These are phyloP conservation scores for Colletotrichum endophyticum DNA, from an alignment of 2,329 filamentous ascomycete species.

Conservation along the genomic window DNA sequence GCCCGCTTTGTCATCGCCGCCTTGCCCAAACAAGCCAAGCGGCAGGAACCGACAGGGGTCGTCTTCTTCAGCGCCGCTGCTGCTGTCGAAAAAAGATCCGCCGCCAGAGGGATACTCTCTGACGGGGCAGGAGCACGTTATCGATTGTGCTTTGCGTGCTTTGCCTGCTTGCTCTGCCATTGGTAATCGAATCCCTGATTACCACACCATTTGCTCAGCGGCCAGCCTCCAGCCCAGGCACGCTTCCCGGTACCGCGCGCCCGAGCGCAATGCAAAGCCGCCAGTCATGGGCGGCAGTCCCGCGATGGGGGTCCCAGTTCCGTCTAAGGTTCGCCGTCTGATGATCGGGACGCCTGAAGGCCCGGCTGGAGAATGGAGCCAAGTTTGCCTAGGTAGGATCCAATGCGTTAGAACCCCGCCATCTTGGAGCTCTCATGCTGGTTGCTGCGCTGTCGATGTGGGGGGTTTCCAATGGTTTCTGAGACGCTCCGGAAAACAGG, in stretches of 20 bases:
- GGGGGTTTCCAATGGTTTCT: conserved; percentile 7
- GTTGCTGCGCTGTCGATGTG: conserved; percentile 9
- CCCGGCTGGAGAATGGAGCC: not conserved
- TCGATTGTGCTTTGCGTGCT: not conserved
- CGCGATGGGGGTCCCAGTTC: not conserved
- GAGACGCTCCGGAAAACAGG: conserved; percentile 2
- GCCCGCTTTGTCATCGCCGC: not conserved
- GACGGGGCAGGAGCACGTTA: not conserved
- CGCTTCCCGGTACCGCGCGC: not conserved
- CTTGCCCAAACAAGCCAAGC: not conserved
- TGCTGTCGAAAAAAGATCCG: not conserved
- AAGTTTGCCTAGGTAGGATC: not conserved
- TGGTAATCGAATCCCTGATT: conserved; percentile 13
- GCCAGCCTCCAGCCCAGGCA: not conserved
- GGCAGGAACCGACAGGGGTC: not conserved
- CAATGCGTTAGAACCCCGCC: not conserved
- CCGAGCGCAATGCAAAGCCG: not conserved
- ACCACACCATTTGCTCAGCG: conserved; percentile 19
- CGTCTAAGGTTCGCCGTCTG: conserved; percentile 35
- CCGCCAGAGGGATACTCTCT: not conserved
- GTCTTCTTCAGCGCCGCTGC: not conserved
- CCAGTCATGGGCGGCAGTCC: not conserved
- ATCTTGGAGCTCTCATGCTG: not conserved
- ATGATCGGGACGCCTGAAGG: conserved; percentile 4
- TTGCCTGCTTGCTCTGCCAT: not conserved